These are phyloP conservation scores for Porodaedalea pini DNA, from an alignment of 1,284 basidiomycete genomes.

Conservation along the genomic window DNA sequence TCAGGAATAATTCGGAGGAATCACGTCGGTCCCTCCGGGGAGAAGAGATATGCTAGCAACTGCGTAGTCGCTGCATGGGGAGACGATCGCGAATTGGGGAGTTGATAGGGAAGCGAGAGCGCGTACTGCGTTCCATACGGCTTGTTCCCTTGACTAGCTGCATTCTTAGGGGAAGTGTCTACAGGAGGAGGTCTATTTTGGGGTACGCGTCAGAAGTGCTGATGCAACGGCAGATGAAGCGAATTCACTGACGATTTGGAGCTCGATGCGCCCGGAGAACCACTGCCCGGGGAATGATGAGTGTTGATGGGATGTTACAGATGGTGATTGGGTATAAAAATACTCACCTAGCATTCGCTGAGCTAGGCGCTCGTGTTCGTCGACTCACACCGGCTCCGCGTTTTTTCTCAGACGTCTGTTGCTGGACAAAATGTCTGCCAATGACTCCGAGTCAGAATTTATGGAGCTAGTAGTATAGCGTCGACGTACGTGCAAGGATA, in stretches of 20 bases:
- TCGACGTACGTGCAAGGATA: conserved; percentile 75
- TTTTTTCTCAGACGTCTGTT: conserved; percentile 79
- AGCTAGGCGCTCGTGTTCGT: conserved; percentile 57
- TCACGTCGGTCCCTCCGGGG: conserved; percentile 58
- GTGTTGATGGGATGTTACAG: neutral
- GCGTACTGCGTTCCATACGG: conserved; percentile 18
- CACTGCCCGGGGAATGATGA: conserved; percentile 3
- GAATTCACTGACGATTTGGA: conserved; percentile 19
- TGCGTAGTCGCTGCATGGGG: conserved; percentile 56
- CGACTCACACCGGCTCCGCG: conserved; percentile 50
- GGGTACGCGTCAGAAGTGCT: neutral
- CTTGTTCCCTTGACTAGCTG: neutral
- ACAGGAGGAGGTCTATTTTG: conserved; percentile 9
- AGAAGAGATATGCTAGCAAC: conserved; percentile 65
- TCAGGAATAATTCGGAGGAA: conserved; percentile 28
- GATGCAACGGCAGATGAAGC: conserved; percentile 4
- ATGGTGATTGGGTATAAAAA: neutral
- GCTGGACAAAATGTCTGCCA: conserved; percentile 69
- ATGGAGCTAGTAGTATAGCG: conserved; percentile 15
- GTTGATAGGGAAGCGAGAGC: conserved; percentile 25
- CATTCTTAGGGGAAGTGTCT: neutral
- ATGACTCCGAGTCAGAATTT: conserved; percentile 16
- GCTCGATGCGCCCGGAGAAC: conserved; percentile 16
- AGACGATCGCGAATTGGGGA: conserved; percentile 46
- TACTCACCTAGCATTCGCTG: conserved; percentile 43